Evolutionary conservation across 192 early-diverging fungal genomes (phyloP), one percentile per base, ranked within the genome.

Genomic region (Entomortierella parvispora): DNA sequence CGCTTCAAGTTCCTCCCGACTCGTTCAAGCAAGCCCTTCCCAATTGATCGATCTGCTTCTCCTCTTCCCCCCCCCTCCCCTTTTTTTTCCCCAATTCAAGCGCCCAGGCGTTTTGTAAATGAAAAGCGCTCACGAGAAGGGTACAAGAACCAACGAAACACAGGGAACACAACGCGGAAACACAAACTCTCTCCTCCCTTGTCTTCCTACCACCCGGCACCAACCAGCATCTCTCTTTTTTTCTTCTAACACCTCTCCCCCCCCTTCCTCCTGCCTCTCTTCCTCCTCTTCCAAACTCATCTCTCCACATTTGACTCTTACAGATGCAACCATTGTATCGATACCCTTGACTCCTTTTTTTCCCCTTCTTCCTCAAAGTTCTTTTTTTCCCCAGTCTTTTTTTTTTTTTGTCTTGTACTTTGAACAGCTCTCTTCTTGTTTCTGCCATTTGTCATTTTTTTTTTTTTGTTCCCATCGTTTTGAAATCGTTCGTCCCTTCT

Each of bases 381-480:
- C 15, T 29, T 23, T 29, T 47, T 61, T 22, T 33, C 17, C 25
- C 2, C 45, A 17, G 46, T 34, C 29, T 61, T 8, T 32, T 44
- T 32, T 60, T 12, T 31, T 45, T 29, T 8, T 15, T 12, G 28
- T 3, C 22, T 48, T 22, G 29, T 31, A 5, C 2, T 31, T 0
- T 48, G 20, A 7, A 7, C 28, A n/a, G 11, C 29, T 61, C 33
- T 23, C 22, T 58, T 58, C 26, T 28, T 25, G 8, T 22, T 51
- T 8, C 28, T 57, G 55, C 33, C 22, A 40, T 37, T 33, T 25
- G 15, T 26, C 31, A 18, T 31, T 33, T n/a, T 60, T 48, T 34
- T 33, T 62, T 31, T 62, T 62, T 62, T 29, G 25, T 48, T 62
- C n/a, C n/a, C n/a, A n/a, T n/a, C n/a, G n/a, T n/a, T n/a, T n/a